Base-by-base conservation (phyloP, 768 basidiomycete genomes). In the Hydnomerulius pinastri region DNA sequence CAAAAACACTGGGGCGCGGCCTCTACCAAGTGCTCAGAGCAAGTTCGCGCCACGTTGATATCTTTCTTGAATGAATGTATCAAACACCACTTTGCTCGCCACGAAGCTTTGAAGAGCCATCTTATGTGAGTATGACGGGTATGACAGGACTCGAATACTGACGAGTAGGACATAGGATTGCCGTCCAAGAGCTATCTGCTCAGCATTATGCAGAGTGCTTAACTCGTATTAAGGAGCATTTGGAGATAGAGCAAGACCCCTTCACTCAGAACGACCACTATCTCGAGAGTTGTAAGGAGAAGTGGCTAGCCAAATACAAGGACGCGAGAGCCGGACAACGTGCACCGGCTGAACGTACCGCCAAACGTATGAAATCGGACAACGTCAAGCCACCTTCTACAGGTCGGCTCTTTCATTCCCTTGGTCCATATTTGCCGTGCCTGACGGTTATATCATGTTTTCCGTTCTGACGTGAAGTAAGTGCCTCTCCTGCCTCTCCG, bases 61-160 rank as follows among this genome's bases (percentile, higher is more conserved):
- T 55, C 59, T 27, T 41, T 64, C 5, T 50, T 72, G 10, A 48
- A 61, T 2, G 30, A 30, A 1, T 56, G 59, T 15, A 57, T 74
- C 30, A 41, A 59, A 4, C 44, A 59, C 21, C n/a, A n/a, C n/a
- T 78, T 76, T 46, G 63, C 63, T 1, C 63, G 70, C 7, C 76
- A 74, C 45, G 57, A 55, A 4, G 42, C 50, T 8, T 63, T 77
- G 0, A 51, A 66, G 45, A 49, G 41, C 8, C 52, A 62, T 44
- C 48, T 75, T 18, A 59, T 53, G 74, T 74, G 37, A 9, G 61
- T 58, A 7, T 11, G 12, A 6, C 24, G 10, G 11, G 35, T 24
- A 17, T 50, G 18, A 11, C 8, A 6, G 4, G 10, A 36, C 18
- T 24, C 33, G 29, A 3, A 36, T n/a, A 13, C 33, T 38, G 20